These are phyloP conservation scores for Clathrospora elynae DNA, from an alignment of 2,329 filamentous ascomycete genomes.

Conservation along the genomic window DNA sequence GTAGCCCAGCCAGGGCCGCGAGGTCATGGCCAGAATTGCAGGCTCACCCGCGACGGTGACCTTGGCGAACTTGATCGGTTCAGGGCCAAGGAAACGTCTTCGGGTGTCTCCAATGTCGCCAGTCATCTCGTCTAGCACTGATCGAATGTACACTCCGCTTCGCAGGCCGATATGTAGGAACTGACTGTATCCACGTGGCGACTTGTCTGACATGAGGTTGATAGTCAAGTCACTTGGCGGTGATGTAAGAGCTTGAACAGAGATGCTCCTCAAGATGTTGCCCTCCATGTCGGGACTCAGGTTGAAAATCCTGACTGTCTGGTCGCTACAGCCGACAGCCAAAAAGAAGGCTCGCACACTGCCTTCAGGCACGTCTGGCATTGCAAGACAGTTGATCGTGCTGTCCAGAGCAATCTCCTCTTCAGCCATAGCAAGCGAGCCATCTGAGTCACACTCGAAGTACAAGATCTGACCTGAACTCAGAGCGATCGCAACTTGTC, in stretches of 20 bases:
- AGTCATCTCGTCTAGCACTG: conserved; percentile 91
- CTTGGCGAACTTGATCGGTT: conserved; percentile 85
- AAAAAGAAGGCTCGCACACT: conserved; percentile 87
- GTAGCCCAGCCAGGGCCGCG: conserved; percentile 94
- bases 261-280: conserved; percentile 77
- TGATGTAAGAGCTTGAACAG: conserved; percentile 89
- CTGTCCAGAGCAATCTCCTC: conserved; percentile 95
- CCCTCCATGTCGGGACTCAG: conserved; percentile 82
- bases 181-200: conserved; percentile 82
- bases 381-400: conserved; percentile 90
- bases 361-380: conserved; percentile 91
- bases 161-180: conserved; percentile 96
- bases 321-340: conserved; percentile 95
- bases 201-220: conserved; percentile 94
- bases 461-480: conserved; percentile 97
- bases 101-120: conserved; percentile 94
- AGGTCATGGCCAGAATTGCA: conserved; percentile 87
- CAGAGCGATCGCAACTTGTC: conserved; percentile 89
- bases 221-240: conserved; percentile 87
- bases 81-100: conserved; percentile 91
- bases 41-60: conserved; percentile 86
- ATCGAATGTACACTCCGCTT: conserved; percentile 94
- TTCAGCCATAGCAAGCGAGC: conserved; percentile 86
- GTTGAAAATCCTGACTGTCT: conserved; percentile 90
- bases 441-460: conserved; percentile 95